Evolutionary conservation across 805 yeast genomes (phyloP).

Genomic region (Grigorovia jiainica): DNA sequence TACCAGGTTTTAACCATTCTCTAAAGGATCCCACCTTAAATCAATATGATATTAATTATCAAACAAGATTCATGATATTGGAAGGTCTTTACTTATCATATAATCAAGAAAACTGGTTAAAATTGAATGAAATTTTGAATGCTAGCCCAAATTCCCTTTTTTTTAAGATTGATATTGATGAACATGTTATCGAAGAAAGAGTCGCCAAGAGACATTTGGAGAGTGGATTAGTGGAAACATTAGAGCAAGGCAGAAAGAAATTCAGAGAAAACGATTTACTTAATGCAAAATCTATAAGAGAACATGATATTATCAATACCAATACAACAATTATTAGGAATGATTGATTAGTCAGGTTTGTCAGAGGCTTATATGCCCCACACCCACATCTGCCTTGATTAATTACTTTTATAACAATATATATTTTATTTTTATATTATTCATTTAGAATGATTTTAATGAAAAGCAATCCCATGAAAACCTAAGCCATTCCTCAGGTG

Average conservation of each 20-base stretch:
- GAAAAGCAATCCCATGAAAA: too few species aligned
- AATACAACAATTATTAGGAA: conserved; percentile 14
- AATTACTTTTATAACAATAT: too few species aligned
- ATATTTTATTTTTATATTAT: too few species aligned
- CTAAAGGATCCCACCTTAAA: conserved; percentile 60
- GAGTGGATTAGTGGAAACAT: conserved; percentile 41
- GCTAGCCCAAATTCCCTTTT: conserved; percentile 30
- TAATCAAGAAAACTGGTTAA: conserved; percentile 48
- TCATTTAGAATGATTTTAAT: too few species aligned
- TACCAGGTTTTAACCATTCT: conserved; percentile 72
- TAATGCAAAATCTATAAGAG: conserved; percentile 42
- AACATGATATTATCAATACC: conserved; percentile 12
- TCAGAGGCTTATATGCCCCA: too few species aligned
- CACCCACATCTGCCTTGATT: too few species aligned
- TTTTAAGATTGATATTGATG: conserved; percentile 44
- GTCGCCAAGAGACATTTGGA: conserved; percentile 57
- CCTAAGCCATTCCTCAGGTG: too few species aligned
- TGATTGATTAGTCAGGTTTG: conserved; percentile 11
- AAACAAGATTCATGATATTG: conserved; percentile 47
- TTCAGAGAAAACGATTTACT: conserved; percentile 49
- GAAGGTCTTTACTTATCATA: conserved; percentile 73
- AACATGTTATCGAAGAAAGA: conserved; percentile 40
- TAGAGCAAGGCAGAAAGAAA: conserved; percentile 43
- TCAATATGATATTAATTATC: conserved; percentile 38
- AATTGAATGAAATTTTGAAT: conserved; percentile 10